These are phyloP conservation scores for Cryptococcus sp. DNA, from an alignment of 1,284 basidiomycete genomes.

Conservation along the genomic window DNA sequence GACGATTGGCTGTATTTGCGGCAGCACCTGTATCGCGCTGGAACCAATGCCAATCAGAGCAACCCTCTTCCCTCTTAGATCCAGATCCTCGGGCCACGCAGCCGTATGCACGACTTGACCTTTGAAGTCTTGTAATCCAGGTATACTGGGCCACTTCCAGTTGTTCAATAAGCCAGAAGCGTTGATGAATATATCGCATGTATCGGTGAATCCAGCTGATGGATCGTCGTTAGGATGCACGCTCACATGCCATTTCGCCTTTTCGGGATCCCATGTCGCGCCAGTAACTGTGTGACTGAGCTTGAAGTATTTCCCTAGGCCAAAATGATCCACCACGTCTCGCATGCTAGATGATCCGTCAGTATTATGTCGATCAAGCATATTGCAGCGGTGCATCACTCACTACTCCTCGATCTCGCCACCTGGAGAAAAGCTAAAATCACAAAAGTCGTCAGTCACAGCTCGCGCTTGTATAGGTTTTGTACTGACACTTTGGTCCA, in stretches of 20 bases:
- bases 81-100: constrained; percentile 27
- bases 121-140: constrained; percentile 21
- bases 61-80: constrained; percentile 20
- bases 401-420: constrained; percentile 13
- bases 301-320: constrained; percentile 10
- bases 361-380: not conserved
- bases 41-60: constrained; percentile 19
- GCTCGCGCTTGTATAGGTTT: not conserved
- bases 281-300: constrained; percentile 8
- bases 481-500: constrained; percentile 11
- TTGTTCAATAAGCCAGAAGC: constrained; percentile 12
- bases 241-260: constrained; percentile 9
- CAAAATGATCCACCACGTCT: constrained; percentile 8
- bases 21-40: constrained; percentile 14
- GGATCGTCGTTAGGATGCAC: constrained; percentile 6
- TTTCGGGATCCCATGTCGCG: constrained; percentile 9
- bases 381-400: not conserved
- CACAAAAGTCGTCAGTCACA: not conserved
- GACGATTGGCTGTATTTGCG: constrained; percentile 10
- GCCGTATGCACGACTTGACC: constrained; percentile 25
- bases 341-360: constrained; percentile 3
- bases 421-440: constrained; percentile 8
- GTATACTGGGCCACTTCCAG: constrained; percentile 15
- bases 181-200: constrained; percentile 11
- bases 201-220: constrained; percentile 2